Conservation (phyloP, 2,329 filamentous ascomycete genomes). For the Daldinia sp. region DNA sequence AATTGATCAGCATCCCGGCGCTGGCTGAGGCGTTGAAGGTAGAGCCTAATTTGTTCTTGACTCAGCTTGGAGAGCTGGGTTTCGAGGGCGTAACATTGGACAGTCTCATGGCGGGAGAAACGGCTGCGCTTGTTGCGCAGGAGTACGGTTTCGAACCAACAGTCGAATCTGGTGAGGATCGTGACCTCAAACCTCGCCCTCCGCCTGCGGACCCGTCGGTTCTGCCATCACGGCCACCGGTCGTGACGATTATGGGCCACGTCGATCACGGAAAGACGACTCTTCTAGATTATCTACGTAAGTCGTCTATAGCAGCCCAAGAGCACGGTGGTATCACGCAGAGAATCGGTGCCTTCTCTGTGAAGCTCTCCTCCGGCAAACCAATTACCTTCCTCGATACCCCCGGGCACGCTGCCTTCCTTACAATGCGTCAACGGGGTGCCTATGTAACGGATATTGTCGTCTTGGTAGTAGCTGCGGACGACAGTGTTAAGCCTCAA, state of each 20-base stretch:
- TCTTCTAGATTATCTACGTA: slow-evolving; percentile 89
- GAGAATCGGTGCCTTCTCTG: slow-evolving; percentile 97
- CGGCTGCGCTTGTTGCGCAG: slow-evolving; percentile 85
- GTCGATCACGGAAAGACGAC: slow-evolving; percentile 99
- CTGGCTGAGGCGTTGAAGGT: slow-evolving; percentile 79
- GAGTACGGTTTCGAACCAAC: slow-evolving; percentile 93
- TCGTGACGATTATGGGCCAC: slow-evolving; percentile 99
- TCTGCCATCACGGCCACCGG: slow-evolving; percentile 81
- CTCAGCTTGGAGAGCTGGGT: slow-evolving; percentile 82
- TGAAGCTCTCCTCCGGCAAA: slow-evolving; percentile 84
- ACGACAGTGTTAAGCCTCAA: slow-evolving; percentile 97
- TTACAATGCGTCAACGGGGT: slow-evolving; percentile 94
- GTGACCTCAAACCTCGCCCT: slow-evolving; percentile 77
- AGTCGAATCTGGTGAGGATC: slow-evolving; percentile 66
- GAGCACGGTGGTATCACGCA: slow-evolving; percentile 98
- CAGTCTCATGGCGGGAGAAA: slow-evolving; percentile 89
- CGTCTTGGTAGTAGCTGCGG: slow-evolving; percentile 91
- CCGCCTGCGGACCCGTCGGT: slow-evolving; percentile 70
- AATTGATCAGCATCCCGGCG: slow-evolving; percentile 89
- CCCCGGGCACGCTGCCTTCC: slow-evolving; percentile 92
- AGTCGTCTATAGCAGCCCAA: slow-evolving; percentile 87
- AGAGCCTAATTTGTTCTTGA: slow-evolving; percentile 73
- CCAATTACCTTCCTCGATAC: slow-evolving; percentile 97
- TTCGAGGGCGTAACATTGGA: slow-evolving; percentile 86
- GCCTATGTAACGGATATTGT: slow-evolving; percentile 98